phyloP scores from a whole-genome alignment of 352 stramenopile genomes.

The Phytopythium boreale region DNA sequence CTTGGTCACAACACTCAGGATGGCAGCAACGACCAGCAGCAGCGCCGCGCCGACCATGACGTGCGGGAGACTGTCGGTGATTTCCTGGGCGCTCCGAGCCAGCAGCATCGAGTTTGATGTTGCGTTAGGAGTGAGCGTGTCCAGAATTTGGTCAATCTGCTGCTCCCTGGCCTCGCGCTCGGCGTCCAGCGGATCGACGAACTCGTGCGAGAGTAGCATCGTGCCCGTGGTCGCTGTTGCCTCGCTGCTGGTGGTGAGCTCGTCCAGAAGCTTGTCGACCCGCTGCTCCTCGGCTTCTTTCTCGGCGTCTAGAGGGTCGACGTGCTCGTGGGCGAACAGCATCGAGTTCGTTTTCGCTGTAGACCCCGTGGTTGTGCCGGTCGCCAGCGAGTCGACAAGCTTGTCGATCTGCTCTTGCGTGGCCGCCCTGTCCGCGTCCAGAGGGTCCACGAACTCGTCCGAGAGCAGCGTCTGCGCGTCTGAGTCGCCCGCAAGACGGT shows the following conservation, averaged over 20 bases:
- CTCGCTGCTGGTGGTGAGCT: conserved; percentile 4
- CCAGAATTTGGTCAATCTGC: conserved; percentile 19
- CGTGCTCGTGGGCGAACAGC: conserved; percentile 14
- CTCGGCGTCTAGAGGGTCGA: conserved; percentile 9
- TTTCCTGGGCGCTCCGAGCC: conserved; percentile 9
- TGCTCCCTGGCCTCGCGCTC: conserved; percentile 17
- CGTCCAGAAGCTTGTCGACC: conserved; percentile 18
- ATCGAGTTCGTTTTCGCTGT: not conserved
- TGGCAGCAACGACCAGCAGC: conserved; percentile 21
- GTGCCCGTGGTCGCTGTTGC: not conserved
- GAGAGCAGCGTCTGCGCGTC: not conserved
- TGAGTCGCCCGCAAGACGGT: not conserved
- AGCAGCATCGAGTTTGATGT: conserved; percentile 9
- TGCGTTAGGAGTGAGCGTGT: conserved; percentile 9
- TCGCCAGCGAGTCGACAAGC: conserved; percentile 15
- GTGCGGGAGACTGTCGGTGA: conserved; percentile 11
- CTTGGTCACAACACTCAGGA: conserved; percentile 24
- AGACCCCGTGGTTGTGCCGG: not conserved
- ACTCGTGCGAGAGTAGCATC: conserved; percentile 18
- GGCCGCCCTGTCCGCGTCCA: conserved; percentile 19
- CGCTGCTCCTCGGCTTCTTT: conserved; percentile 19
- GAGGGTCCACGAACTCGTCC: conserved; percentile 13
- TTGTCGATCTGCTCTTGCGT: conserved; percentile 18
- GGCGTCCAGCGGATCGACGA: conserved; percentile 9
- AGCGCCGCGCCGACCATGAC: conserved; percentile 21